Evolutionary conservation across 306 rosid species (phyloP).

Genomic region (Cucurbita pepo): DNA sequence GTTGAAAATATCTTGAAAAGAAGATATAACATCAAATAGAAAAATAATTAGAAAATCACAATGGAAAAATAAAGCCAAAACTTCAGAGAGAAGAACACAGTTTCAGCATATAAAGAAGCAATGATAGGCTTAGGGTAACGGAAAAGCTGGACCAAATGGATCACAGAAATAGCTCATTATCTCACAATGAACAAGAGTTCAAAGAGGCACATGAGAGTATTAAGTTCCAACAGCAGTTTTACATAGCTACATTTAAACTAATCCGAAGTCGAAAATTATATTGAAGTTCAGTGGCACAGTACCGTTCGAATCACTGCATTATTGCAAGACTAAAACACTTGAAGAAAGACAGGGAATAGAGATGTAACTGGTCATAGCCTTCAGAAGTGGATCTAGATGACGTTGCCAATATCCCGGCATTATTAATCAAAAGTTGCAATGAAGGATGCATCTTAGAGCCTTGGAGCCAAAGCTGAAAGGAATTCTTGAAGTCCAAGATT

Average conservation of each 20-base stretch:
- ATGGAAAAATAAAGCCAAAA: background rate
- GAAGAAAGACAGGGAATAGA: constrained; percentile 2
- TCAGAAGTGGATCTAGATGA: constrained; percentile 56
- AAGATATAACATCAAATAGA: background rate
- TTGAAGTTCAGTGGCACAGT: background rate
- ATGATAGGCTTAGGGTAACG: background rate
- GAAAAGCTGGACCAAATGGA: background rate
- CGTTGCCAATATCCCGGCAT: constrained; percentile 85
- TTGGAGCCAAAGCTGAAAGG: constrained; percentile 61
- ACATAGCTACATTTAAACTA: background rate
- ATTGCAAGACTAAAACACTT: background rate
- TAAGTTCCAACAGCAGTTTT: background rate
- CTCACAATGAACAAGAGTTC: background rate
- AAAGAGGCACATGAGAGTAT: background rate
- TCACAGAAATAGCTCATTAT: background rate
- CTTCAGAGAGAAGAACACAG: background rate
- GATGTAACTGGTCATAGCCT: constrained; percentile 66
- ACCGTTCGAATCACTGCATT: background rate
- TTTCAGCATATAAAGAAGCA: background rate
- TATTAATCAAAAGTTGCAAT: constrained; percentile 60
- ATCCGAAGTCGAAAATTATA: background rate
- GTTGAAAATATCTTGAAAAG: background rate
- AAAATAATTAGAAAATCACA: background rate
- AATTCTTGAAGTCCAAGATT: constrained; percentile 29
- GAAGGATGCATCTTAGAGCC: constrained; percentile 69